Conservation (phyloP, 1,139 yeast species). For the Torulaspora pretoriensis region DNA sequence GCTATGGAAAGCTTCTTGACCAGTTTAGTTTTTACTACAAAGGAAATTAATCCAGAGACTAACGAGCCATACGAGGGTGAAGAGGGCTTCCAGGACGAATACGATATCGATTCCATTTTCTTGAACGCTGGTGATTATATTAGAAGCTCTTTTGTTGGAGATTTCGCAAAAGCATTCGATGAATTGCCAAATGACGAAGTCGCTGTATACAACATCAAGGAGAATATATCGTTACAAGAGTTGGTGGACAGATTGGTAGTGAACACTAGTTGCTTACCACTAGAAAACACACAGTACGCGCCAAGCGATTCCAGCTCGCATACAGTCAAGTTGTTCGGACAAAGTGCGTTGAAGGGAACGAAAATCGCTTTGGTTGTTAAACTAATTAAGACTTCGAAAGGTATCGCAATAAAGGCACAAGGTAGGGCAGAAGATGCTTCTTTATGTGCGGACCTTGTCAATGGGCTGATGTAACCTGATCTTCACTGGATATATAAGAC, state of each 20-base stretch:
- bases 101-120: constrained; percentile 79
- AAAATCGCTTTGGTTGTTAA: constrained; percentile 68
- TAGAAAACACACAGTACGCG: constrained; percentile 73
- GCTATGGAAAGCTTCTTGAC: constrained; percentile 59
- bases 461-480: constrained; percentile 36
- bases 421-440: constrained; percentile 62
- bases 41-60: constrained; percentile 75
- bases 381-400: constrained; percentile 68
- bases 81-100: constrained; percentile 91
- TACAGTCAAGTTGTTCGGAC: constrained; percentile 76
- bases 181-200: constrained; percentile 58
- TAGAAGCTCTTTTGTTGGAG: constrained; percentile 70
- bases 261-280: constrained; percentile 57
- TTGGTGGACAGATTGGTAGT: constrained; percentile 47
- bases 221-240: constrained; percentile 45
- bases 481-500: constrained; percentile 3
- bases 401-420: constrained; percentile 73
- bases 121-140: constrained; percentile 80
- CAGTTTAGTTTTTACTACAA: constrained; percentile 68
- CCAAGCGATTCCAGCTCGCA: constrained; percentile 59
- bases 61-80: constrained; percentile 65
- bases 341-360: constrained; percentile 59
- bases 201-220: constrained; percentile 56
- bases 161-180: constrained; percentile 72
- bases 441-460: constrained; percentile 46